phyloP scores from a whole-genome alignment of 23 red algal species.

The Chondrus crispus region DNA sequence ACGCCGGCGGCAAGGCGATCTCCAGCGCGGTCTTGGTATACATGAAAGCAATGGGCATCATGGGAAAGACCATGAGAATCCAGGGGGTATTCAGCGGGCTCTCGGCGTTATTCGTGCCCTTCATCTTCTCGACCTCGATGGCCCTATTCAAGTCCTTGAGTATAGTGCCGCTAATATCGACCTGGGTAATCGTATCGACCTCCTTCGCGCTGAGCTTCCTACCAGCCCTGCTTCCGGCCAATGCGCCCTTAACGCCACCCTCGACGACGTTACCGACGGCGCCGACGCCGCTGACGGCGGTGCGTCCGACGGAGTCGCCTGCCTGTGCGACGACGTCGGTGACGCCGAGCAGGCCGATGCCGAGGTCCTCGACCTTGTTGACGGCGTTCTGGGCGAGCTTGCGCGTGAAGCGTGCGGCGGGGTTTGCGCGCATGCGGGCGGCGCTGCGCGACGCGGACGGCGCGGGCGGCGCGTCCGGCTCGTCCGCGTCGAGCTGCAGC shows the following conservation, averaged over 20 bases:
- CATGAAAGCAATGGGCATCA: slow-evolving; percentile 73
- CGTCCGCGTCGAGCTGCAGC: neutral
- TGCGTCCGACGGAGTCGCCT: slow-evolving; percentile 48
- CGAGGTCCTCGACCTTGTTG: slow-evolving; percentile 73
- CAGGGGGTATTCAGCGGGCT: slow-evolving; percentile 74
- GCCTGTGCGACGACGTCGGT: slow-evolving; percentile 33
- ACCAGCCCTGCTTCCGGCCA: neutral
- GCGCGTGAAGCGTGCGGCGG: slow-evolving; percentile 51
- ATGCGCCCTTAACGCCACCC: slow-evolving; percentile 29
- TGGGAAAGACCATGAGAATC: slow-evolving; percentile 66
- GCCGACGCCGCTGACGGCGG: slow-evolving; percentile 44
- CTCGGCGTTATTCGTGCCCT: slow-evolving; percentile 65
- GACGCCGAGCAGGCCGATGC: slow-evolving; percentile 57
- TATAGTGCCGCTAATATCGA: slow-evolving; percentile 72
- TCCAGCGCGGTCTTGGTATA: slow-evolving; percentile 59
- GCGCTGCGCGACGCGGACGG: neutral
- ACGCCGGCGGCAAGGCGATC: slow-evolving; percentile 31
- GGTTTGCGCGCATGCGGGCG: neutral
- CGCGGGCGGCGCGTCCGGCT: neutral
- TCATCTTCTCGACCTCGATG: slow-evolving; percentile 58
- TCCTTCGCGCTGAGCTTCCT: neutral
- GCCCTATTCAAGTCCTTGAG: slow-evolving; percentile 65
- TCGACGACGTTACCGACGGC: slow-evolving; percentile 52
- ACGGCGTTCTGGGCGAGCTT: slow-evolving; percentile 45
- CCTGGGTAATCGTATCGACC: slow-evolving; percentile 68